phyloP scores from a whole-genome alignment of 148 eudicot species.

The Simmondsia chinensis region DNA sequence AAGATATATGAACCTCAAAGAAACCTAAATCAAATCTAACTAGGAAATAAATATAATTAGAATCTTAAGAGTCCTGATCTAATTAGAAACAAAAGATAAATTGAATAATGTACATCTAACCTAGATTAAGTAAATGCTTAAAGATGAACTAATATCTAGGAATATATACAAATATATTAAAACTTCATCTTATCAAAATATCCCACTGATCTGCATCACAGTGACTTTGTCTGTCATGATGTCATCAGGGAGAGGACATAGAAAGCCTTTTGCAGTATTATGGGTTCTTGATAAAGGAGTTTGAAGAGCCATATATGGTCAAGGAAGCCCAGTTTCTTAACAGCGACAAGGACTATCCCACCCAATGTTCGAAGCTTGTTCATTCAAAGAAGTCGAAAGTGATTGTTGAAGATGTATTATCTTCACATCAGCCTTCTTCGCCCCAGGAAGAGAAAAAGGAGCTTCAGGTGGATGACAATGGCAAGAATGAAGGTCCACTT shows the following conservation, averaged over 20 bases:
- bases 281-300: constrained; percentile 84
- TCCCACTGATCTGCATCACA: no score
- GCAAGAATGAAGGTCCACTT: constrained; percentile 15
- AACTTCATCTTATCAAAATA: no score
- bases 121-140: no score
- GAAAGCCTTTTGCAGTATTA: constrained; percentile 72
- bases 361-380: constrained; percentile 75
- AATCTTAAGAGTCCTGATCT: no score
- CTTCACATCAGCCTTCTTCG: constrained; percentile 19
- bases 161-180: no score
- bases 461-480: constrained; percentile 19
- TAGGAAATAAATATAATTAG: no score
- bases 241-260: constrained; percentile 63
- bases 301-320: constrained; percentile 92
- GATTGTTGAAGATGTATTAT: constrained; percentile 54
- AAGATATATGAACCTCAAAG: no score
- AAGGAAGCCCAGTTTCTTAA: constrained; percentile 76
- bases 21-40: no score
- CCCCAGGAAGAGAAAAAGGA: constrained; percentile 22
- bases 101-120: no score
- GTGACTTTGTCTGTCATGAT: constrained; percentile 1
- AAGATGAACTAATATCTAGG: no score
- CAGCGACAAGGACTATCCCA: constrained; percentile 60
- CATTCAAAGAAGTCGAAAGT: constrained; percentile 49
- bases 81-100: no score